Conservation (phyloP, 768 basidiomycete species). For the Phaeotremella fagi region DNA sequence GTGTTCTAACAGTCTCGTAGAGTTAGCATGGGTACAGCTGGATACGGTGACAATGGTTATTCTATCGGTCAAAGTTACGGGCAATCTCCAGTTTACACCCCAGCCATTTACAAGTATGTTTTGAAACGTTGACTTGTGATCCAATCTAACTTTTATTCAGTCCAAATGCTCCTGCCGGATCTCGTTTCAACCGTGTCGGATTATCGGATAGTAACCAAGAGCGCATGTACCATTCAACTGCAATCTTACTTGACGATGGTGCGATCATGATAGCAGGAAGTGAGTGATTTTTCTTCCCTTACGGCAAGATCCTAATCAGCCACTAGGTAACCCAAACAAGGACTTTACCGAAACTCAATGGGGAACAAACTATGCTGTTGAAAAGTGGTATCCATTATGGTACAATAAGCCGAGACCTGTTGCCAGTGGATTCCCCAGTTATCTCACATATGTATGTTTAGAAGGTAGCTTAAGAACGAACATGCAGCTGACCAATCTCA, state of each 20-base stretch:
- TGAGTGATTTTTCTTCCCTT: neutral
- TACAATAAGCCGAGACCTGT: constrained; percentile 68
- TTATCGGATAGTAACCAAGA: constrained; percentile 62
- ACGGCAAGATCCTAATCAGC: neutral
- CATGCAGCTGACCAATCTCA: constrained; percentile 1
- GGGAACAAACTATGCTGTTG: constrained; percentile 73
- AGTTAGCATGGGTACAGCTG: constrained; percentile 78
- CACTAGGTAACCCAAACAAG: constrained; percentile 60
- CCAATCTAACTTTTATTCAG: neutral
- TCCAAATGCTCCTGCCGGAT: constrained; percentile 65
- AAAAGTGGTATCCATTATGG: constrained; percentile 89
- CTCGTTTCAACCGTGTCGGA: constrained; percentile 62
- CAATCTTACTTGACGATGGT: constrained; percentile 78
- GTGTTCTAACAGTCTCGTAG: constrained; percentile 55
- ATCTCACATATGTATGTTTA: constrained; percentile 60
- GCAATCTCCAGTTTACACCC: constrained; percentile 67
- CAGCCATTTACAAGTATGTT: constrained; percentile 67
- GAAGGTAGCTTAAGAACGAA: no score
- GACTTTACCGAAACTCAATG: constrained; percentile 57
- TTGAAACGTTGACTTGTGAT: neutral
- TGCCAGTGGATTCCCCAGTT: constrained; percentile 61
- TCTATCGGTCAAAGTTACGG: constrained; percentile 57
- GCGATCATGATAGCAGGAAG: constrained; percentile 77
- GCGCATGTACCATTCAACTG: constrained; percentile 85
- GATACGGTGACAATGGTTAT: constrained; percentile 64